Evolutionary conservation across 163 green algal genomes (phyloP).

Genomic region (Scenedesmus sp.): DNA sequence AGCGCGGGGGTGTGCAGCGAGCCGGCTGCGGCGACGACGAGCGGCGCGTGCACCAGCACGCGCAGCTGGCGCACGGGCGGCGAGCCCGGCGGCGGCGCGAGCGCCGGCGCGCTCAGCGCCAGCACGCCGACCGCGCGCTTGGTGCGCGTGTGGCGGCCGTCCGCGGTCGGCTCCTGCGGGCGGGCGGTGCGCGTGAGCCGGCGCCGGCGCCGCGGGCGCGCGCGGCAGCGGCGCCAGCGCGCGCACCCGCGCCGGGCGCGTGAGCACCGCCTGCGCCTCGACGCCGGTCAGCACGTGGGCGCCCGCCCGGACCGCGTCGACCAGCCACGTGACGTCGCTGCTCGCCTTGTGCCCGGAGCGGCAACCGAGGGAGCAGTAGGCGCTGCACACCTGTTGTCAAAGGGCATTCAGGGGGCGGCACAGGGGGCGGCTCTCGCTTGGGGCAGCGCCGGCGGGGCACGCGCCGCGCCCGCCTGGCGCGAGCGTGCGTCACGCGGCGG

Average conservation of each 20-base stretch:
- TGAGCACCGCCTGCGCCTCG: conserved; percentile 21
- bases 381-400: conserved; percentile 55
- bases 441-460: no score
- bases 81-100: no score
- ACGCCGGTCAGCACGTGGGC: conserved; percentile 59
- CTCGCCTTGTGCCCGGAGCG: conserved; percentile 65
- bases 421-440: no score
- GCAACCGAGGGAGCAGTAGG: conserved; percentile 64
- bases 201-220: no score
- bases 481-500: no score
- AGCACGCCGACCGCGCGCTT: conserved; percentile 10
- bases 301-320: conserved; percentile 61
- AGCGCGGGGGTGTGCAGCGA: conserved; percentile 75
- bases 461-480: no score
- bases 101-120: neutral
- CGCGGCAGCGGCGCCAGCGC: no score
- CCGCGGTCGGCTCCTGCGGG: no score
- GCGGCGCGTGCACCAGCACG: conserved; percentile 48
- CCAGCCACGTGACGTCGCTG: conserved; percentile 65
- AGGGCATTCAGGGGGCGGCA: no score
- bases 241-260: neutral
- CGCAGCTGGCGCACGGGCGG: neutral
- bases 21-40: conserved; percentile 61
- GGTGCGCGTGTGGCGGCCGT: no score
- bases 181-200: no score